Evolutionary conservation across 768 basidiomycete species (phyloP), one percentile per base, ranked within the genome.

Genomic region (Panus rudis): DNA sequence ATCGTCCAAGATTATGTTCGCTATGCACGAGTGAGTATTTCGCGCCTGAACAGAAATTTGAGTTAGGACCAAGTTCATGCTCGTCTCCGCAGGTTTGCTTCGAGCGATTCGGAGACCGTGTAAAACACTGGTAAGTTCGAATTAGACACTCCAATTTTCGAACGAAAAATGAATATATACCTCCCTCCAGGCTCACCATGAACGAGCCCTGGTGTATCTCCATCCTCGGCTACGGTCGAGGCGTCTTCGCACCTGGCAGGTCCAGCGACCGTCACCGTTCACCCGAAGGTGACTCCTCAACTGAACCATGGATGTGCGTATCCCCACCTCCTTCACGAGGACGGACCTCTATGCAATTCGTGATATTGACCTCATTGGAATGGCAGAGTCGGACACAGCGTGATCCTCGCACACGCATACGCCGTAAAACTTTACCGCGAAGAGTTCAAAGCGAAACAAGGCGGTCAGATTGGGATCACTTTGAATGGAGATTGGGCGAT

Each of bases 401-500:
- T 84, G 40, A 79, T 87, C 33, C 64, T 86, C 20, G 68, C 85
- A 2, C 87, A 88, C 51, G 85, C 83, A 1, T 56, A 72, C 47
- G 79, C 79, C 20, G 75, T 76, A 37, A 78, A 84, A 56, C 51
- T 78, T 11, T 88, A 86, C 56, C 76, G 81, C 30, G 72, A 79
- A 23, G 62, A 79, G 41, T 88, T 78, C 71, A 79, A 84, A 63
- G 50, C 69, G 4, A 60, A 45, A 1, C 83, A 86, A 58, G 68
- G 72, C 12, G 87, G 84, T 25, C 63, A 71, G 50, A 83, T 88
- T 51, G 84, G 84, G n/a, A 85, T 89, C 54, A 87, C 85, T 0
- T 66, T 87, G 39, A 87, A 86, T 52, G 82, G 85, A 14, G 82
- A 85, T 59, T 85, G 80, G 81, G 70, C 75, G 26, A 76, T 81